These are phyloP conservation scores for Ogataea minuta DNA, from an alignment of 805 yeast species.

Conservation along the genomic window DNA sequence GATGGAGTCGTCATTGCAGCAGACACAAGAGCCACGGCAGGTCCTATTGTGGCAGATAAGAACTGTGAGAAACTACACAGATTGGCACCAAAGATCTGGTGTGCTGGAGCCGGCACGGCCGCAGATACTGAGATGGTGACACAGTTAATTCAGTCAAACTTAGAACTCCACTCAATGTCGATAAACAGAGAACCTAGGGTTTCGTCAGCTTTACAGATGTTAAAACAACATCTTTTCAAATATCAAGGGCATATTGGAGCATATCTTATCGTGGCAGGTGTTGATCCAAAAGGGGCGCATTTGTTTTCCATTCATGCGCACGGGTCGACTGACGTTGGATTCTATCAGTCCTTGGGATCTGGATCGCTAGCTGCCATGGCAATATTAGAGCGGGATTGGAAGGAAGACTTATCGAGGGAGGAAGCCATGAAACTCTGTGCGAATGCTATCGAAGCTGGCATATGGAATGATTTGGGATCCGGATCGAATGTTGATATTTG, in stretches of 20 bases:
- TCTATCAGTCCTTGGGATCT: conserved; percentile 88
- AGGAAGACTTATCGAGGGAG: conserved; percentile 70
- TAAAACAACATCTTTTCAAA: conserved; percentile 93
- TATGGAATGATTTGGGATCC: conserved; percentile 98
- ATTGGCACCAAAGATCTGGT: conserved; percentile 90
- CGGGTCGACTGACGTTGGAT: conserved; percentile 96
- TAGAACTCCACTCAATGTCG: conserved; percentile 85
- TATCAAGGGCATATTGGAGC: conserved; percentile 98
- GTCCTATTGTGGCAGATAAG: conserved; percentile 95
- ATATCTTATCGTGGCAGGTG: conserved; percentile 96
- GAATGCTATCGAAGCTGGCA: conserved; percentile 95
- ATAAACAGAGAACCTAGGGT: conserved; percentile 89
- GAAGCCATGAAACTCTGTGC: conserved; percentile 91
- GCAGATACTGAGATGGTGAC: conserved; percentile 99
- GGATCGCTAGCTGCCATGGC: conserved; percentile 99
- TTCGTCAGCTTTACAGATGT: conserved; percentile 85
- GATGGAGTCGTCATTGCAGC: conserved; percentile 98
- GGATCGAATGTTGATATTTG: conserved; percentile 98
- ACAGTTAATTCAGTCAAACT: conserved; percentile 83
- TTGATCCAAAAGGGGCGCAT: conserved; percentile 94
- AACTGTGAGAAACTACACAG: conserved; percentile 95
- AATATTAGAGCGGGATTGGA: conserved; percentile 87
- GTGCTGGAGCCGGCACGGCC: conserved; percentile 99
- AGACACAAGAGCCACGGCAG: conserved; percentile 97
- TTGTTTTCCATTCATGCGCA: conserved; percentile 94